Conservation (phyloP, 192 early-diverging fungal genomes). For the Coemansia sp. region DNA sequence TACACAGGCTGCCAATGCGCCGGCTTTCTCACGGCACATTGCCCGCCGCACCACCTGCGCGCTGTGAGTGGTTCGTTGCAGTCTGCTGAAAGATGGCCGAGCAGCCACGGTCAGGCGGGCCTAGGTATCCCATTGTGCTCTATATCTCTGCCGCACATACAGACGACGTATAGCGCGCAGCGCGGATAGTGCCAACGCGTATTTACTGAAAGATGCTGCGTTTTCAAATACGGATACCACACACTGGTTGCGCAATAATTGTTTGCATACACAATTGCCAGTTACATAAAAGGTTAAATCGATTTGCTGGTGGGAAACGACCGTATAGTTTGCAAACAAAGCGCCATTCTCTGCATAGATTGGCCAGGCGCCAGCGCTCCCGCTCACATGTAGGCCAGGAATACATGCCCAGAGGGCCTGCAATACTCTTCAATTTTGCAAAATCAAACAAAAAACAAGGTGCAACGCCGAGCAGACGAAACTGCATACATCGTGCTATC, state of each 20-base stretch:
- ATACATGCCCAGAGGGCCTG: too few species aligned
- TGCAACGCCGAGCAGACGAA: too few species aligned
- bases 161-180: not conserved
- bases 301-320: not conserved
- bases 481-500: too few species aligned
- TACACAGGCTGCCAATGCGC: not conserved
- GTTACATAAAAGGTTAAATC: slow-evolving; percentile 7
- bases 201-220: too few species aligned
- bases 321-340: not conserved
- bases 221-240: not conserved
- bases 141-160: not conserved
- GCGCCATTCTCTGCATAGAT: too few species aligned
- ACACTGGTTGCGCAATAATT: not conserved
- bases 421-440: too few species aligned
- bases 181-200: too few species aligned
- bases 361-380: too few species aligned
- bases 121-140: not conserved
- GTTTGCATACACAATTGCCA: not conserved
- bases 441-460: too few species aligned
- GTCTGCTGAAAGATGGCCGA: not conserved
- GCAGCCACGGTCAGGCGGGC: not conserved
- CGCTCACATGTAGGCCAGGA: too few species aligned
- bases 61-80: not conserved
- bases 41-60: not conserved
- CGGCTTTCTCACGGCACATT: not conserved